Percentiles rank a stretch among this genome's conserved stretches.
These are phyloP conservation scores for Erythrophleum fordii DNA, from an alignment of 306 rosid genomes.

Conservation along the genomic window DNA sequence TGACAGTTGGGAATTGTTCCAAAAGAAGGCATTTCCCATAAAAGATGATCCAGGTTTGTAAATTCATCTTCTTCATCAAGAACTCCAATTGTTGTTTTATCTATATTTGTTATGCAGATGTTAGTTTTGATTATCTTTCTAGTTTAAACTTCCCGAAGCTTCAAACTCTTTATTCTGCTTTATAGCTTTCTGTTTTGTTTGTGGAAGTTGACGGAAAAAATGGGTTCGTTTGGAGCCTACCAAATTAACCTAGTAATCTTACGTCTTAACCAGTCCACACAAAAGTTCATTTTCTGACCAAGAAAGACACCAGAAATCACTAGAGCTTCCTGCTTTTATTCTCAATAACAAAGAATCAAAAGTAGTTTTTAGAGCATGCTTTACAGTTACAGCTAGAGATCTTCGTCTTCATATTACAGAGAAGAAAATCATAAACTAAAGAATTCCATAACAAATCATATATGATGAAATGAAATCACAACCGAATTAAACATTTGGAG, in stretches of 20 bases:
- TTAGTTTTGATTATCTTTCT: conserved; percentile 27
- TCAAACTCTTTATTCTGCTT: background rate
- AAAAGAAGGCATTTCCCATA: conserved; percentile 50
- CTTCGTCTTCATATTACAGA: background rate
- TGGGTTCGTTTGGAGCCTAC: background rate
- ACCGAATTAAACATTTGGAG: background rate
- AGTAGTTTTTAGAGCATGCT: background rate
- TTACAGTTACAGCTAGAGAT: background rate
- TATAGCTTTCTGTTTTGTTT: background rate
- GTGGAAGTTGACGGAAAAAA: background rate
- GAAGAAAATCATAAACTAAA: conserved; percentile 4
- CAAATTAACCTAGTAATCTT: background rate
- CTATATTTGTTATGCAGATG: background rate
- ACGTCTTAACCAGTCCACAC: background rate
- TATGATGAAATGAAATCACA: background rate
- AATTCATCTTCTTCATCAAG: background rate
- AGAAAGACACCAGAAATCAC: background rate
- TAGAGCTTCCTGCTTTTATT: conserved; percentile 9
- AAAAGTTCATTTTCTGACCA: background rate
- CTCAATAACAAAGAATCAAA: background rate
- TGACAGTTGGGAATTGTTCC: conserved; percentile 55
- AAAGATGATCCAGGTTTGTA: conserved; percentile 47
- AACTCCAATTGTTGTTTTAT: background rate
- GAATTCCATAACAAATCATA: background rate
- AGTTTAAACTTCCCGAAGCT: conserved; percentile 12